phyloP scores from a whole-genome alignment of 2,329 filamentous ascomycete species.

The Xylaria sp. region DNA sequence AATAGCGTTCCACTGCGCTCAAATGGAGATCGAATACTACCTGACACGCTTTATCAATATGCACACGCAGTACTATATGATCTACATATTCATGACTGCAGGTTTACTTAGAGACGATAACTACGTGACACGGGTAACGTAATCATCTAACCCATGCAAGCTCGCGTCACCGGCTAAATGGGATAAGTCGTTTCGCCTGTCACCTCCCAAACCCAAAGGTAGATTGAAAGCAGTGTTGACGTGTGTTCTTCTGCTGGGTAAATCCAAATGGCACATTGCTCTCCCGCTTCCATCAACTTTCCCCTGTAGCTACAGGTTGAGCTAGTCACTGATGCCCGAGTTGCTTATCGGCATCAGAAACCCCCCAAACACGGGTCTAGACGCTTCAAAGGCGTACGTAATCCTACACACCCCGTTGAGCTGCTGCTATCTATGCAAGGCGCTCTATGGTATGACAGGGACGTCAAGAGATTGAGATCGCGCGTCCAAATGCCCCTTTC shows the following conservation, averaged over 20 bases:
- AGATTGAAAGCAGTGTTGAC: neutral
- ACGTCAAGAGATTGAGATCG: neutral
- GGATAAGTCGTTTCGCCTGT: neutral
- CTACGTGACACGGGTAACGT: neutral
- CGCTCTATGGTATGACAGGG: slow-evolving; percentile 5
- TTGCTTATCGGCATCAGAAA: neutral
- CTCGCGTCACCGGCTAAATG: slow-evolving; percentile 8
- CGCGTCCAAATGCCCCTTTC: neutral
- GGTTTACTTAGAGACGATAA: no score
- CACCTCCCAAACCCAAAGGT: neutral
- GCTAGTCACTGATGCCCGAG: neutral
- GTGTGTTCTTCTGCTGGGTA: slow-evolving; percentile 17
- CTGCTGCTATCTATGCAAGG: neutral
- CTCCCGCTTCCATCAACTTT: slow-evolving; percentile 10
- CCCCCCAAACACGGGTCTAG: neutral
- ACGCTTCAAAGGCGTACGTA: neutral
- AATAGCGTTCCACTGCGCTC: neutral
- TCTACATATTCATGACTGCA: no score
- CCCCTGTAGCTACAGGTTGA: neutral
- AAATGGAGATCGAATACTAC: neutral
- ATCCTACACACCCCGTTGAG: slow-evolving; percentile 2
- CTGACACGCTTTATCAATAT: neutral
- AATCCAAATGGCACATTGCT: slow-evolving; percentile 18
- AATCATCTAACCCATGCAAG: neutral
- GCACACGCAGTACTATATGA: neutral